phyloP scores from a whole-genome alignment of 2,329 filamentous ascomycete genomes.

The Onygenales sp. region DNA sequence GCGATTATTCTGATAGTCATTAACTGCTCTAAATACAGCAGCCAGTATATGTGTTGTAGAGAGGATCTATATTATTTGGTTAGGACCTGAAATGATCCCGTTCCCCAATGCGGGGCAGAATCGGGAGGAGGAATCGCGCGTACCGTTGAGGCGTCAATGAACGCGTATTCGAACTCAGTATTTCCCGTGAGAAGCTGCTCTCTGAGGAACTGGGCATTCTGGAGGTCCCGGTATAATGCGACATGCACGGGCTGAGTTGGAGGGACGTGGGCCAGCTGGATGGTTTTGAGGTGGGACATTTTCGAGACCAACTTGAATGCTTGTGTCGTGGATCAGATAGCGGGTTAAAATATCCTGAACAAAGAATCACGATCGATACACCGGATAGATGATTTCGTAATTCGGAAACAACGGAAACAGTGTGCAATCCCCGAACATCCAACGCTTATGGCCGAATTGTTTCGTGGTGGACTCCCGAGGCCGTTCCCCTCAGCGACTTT shows the following conservation, averaged over 20 bases:
- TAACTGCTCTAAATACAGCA: conserved; percentile 68
- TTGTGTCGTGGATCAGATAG: background rate
- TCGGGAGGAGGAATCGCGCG: conserved; percentile 16
- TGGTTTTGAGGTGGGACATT: conserved; percentile 47
- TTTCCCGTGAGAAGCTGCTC: conserved; percentile 80
- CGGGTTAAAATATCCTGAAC: background rate
- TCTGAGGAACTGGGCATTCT: conserved; percentile 69
- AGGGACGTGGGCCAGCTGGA: conserved; percentile 69
- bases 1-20: conserved; percentile 49
- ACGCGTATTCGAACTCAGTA: conserved; percentile 79
- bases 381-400: background rate
- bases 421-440: background rate
- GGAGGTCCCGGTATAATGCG: conserved; percentile 64
- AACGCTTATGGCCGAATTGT: background rate
- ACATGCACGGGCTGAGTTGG: conserved; percentile 58
- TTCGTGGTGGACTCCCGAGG: background rate
- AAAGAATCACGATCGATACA: background rate
- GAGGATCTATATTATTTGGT: conserved; percentile 47
- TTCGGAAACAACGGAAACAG: background rate
- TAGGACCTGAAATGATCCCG: background rate
- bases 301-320: background rate
- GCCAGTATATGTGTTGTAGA: conserved; percentile 65
- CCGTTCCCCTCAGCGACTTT: background rate
- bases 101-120: background rate
- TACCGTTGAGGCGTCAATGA: conserved; percentile 78